Conservation (phyloP, 257 asterid species). For the Solanum dulcamara region DNA sequence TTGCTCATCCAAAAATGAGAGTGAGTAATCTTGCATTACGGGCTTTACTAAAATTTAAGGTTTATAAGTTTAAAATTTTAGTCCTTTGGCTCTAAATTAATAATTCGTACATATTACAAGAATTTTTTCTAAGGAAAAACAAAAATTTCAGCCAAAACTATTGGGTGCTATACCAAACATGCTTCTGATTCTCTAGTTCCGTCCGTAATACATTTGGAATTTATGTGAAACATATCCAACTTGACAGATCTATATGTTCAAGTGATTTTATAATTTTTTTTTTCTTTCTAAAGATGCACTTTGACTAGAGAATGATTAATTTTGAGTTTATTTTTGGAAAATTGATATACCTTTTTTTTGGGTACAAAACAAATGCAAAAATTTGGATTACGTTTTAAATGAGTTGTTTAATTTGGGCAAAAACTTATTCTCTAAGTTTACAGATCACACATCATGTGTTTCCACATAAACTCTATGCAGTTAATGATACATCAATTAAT, state of each 20-base stretch:
- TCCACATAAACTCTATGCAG: too few species aligned
- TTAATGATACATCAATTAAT: too few species aligned
- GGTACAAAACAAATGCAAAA: background rate
- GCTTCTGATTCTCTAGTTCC: too few species aligned
- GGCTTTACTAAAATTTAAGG: background rate
- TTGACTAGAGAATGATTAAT: background rate
- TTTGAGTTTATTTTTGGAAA: background rate
- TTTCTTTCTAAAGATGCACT: background rate
- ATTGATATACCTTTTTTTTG: background rate
- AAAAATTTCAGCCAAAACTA: background rate
- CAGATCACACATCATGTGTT: too few species aligned
- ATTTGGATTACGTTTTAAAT: background rate
- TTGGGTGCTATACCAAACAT: too few species aligned
- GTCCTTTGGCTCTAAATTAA: background rate
- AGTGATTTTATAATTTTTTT: background rate
- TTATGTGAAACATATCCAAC: background rate
- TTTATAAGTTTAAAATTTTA: background rate
- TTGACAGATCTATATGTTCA: background rate
- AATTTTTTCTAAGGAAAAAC: background rate
- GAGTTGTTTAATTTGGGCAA: background rate
- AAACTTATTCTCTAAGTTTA: background rate
- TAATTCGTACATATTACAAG: background rate
- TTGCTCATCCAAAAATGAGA: slow-evolving; percentile 21
- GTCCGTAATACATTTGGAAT: too few species aligned
- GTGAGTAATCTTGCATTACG: background rate